These are phyloP conservation scores for Moniliella sp. DNA, from an alignment of 1,284 basidiomycete species.

Conservation along the genomic window DNA sequence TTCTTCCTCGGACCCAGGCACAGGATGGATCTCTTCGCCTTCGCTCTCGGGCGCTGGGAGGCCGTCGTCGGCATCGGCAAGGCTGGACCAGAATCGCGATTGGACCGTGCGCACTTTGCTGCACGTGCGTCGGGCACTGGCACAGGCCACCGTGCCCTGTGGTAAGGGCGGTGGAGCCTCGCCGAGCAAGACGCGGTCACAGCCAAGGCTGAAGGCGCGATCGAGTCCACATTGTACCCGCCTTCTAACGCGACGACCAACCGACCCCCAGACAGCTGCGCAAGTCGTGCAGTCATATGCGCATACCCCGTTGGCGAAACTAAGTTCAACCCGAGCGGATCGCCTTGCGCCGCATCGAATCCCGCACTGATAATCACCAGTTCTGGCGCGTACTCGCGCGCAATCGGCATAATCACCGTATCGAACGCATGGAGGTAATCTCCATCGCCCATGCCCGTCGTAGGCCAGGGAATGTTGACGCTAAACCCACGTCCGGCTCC, in stretches of 20 bases:
- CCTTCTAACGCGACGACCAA: conserved; percentile 57
- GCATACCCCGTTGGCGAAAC: conserved; percentile 86
- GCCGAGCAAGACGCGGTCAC: background rate
- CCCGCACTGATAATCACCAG: conserved; percentile 92
- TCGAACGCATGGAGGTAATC: conserved; percentile 95
- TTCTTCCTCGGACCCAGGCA: no score
- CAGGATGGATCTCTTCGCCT: no score
- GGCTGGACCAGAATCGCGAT: no score
- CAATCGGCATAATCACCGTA: conserved; percentile 84
- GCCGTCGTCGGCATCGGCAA: no score
- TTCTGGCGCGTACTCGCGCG: conserved; percentile 81
- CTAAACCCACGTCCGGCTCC: conserved; percentile 53
- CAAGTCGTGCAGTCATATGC: conserved; percentile 92
- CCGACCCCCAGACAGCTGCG: conserved; percentile 65
- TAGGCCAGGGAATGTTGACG: conserved; percentile 90
- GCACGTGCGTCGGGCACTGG: no score
- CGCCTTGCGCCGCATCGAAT: conserved; percentile 84
- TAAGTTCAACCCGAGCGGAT: conserved; percentile 67
- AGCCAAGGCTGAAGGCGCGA: background rate
- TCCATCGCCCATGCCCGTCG: conserved; percentile 65
- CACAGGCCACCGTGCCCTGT: background rate
- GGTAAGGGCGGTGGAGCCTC: background rate
- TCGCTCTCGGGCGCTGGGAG: no score
- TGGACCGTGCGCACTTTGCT: no score
- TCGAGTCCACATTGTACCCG: background rate